Evolutionary conservation across 495 filamentous ascomycete genomes (phyloP).

Genomic region (Penicillium desertorum): DNA sequence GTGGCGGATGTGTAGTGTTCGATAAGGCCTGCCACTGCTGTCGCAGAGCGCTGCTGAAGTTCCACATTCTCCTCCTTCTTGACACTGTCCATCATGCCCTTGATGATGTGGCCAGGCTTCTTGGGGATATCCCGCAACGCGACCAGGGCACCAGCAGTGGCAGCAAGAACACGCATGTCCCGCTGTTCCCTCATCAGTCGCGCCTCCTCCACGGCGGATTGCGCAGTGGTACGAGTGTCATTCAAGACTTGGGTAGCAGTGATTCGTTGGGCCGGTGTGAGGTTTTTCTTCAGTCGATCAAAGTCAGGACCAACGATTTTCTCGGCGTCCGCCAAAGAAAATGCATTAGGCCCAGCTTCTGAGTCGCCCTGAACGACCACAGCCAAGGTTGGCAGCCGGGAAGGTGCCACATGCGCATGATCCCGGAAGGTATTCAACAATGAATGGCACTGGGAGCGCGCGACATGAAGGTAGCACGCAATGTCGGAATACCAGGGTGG

Average conservation of each 20-base stretch:
- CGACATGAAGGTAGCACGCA: slow-evolving; percentile 80
- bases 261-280: slow-evolving; percentile 80
- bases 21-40: slow-evolving; percentile 79
- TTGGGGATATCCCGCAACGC: slow-evolving; percentile 84
- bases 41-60: slow-evolving; percentile 83
- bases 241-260: slow-evolving; percentile 71
- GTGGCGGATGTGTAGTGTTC: slow-evolving; percentile 74
- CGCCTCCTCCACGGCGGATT: slow-evolving; percentile 74
- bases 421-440: slow-evolving; percentile 87
- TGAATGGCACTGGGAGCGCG: slow-evolving; percentile 85
- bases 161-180: slow-evolving; percentile 82
- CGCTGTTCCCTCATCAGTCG: slow-evolving; percentile 73
- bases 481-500: slow-evolving; percentile 84
- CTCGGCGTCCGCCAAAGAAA: slow-evolving; percentile 83
- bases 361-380: slow-evolving; percentile 90
- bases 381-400: slow-evolving; percentile 74
- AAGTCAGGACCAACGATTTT: slow-evolving; percentile 81
- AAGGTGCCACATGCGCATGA: slow-evolving; percentile 69
- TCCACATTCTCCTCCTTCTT: slow-evolving; percentile 92
- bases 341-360: slow-evolving; percentile 85
- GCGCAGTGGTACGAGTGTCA: slow-evolving; percentile 67
- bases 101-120: slow-evolving; percentile 86
- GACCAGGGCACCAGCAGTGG: slow-evolving; percentile 82
- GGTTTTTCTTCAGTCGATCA: slow-evolving; percentile 76
- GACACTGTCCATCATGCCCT: slow-evolving; percentile 96